Base-by-base conservation (phyloP, 2,329 filamentous ascomycete genomes). In the Bipolaris cookei region DNA sequence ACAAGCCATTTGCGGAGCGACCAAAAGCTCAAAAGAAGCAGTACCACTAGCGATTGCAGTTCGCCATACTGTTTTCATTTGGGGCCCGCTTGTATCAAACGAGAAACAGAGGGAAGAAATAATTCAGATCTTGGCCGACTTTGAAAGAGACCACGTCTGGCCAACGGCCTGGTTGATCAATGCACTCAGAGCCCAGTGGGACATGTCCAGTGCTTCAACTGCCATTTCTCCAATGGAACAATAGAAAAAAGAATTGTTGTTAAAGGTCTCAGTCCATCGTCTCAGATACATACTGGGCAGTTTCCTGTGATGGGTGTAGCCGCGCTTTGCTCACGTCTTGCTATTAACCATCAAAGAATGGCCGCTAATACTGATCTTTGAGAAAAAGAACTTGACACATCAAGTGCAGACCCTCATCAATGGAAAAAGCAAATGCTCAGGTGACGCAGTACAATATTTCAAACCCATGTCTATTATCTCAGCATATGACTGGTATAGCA, bases 141-240 rank as follows among this genome's bases (percentile, higher is more conserved):
- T 73, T 18, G 70, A 73, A 48, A 59, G 32, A 3, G 56, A 46
- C 18, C 63, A 73, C 13, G 54, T 65, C 2, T 74, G 71, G 71
- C 71, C 71, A 6, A 74, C 70, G 7, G 58, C 62, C 6, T 73
- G 71, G 71, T 72, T 74, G 25, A 60, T 67, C 35, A 68, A 64
- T 20, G 66, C 65, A 18, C 53, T 74, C 14, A 71, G 60, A 41
- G 18, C 18, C 11, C 63, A 73, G 51, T 74, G 71, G 70, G 68
- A 62, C 6, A n/a, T 54, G 3, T 34, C 51, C 18, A 11, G 6
- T 35, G 10, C 25, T 1, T 63, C 54, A 11, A 25, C 32, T 16
- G 63, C 38, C 11, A 34, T 25, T 34, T 44, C 54, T 20, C 38
- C 44, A 18, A 37, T 45, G 21, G 30, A 43, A 32, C 16, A 44